These are phyloP conservation scores for Pelargonium fulgidum DNA, from an alignment of 441 rosid species.

Conservation along the genomic window DNA sequence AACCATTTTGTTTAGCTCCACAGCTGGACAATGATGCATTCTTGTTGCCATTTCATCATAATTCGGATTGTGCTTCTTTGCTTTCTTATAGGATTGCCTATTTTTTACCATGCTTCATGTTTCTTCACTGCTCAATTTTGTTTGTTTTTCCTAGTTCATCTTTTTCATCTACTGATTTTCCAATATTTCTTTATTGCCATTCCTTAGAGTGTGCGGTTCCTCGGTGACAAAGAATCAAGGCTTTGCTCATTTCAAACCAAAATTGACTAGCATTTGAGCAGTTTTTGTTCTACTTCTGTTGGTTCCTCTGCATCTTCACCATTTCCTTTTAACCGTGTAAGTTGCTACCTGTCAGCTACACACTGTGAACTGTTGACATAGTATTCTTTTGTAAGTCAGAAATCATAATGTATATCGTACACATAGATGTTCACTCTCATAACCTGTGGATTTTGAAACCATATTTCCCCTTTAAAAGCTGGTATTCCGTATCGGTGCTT, in stretches of 20 bases:
- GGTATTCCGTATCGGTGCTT: background rate
- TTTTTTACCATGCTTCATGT: slow-evolving; percentile 11
- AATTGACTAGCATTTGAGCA: slow-evolving; percentile 20
- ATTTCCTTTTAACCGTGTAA: slow-evolving; percentile 18
- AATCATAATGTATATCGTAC: background rate
- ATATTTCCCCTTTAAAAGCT: background rate
- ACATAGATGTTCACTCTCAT: background rate
- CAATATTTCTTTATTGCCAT: slow-evolving; percentile 27
- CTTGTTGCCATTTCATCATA: slow-evolving; percentile 7
- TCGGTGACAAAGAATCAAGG: slow-evolving; percentile 54
- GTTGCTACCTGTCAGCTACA: slow-evolving; percentile 11
- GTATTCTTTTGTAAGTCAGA: slow-evolving; percentile 1
- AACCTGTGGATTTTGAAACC: background rate
- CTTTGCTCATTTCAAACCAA: slow-evolving; percentile 21
- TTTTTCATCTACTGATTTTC: slow-evolving; percentile 31
- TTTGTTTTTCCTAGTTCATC: slow-evolving; percentile 1
- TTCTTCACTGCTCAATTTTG: slow-evolving; percentile 10
- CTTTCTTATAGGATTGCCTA: slow-evolving; percentile 8
- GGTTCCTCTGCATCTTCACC: slow-evolving; percentile 18
- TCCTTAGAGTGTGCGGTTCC: slow-evolving; percentile 77
- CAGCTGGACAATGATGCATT: background rate
- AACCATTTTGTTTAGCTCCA: background rate
- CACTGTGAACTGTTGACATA: slow-evolving; percentile 12
- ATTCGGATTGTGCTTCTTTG: background rate
- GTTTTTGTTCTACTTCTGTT: slow-evolving; percentile 13